phyloP scores from a whole-genome alignment of 140 eudicot genomes.

The Anethum foeniculum region DNA sequence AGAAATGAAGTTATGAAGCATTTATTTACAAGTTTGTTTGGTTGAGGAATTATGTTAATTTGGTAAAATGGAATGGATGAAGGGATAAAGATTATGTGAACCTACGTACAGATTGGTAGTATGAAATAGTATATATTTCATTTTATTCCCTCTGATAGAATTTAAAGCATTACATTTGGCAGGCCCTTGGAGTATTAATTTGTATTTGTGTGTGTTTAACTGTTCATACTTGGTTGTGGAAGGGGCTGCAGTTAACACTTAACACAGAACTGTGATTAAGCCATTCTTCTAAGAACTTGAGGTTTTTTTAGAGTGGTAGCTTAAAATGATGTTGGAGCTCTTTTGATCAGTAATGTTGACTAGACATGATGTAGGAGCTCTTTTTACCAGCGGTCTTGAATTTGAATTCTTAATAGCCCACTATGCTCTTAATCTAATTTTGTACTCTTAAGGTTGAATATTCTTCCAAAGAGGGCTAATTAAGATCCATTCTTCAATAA shows the following conservation, averaged over 20 bases:
- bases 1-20: background rate
- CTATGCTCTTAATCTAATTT: background rate
- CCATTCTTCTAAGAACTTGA: background rate
- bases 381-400: background rate
- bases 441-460: background rate
- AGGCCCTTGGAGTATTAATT: background rate
- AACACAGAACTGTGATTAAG: background rate
- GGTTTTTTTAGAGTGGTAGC: background rate
- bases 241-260: background rate
- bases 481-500: background rate
- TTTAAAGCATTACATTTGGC: background rate
- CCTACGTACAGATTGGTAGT: too few species aligned
- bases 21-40: background rate
- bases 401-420: background rate
- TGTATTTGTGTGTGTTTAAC: background rate
- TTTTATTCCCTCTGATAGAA: background rate
- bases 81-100: background rate
- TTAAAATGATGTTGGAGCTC: background rate
- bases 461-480: background rate
- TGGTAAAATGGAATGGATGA: background rate
- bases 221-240: background rate
- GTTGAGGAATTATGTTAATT: background rate
- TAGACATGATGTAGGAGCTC: background rate
- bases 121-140: too few species aligned
- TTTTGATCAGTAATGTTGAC: background rate